phyloP scores from a whole-genome alignment of 2,329 filamentous ascomycete genomes.

The Plectosphaerella sp. region DNA sequence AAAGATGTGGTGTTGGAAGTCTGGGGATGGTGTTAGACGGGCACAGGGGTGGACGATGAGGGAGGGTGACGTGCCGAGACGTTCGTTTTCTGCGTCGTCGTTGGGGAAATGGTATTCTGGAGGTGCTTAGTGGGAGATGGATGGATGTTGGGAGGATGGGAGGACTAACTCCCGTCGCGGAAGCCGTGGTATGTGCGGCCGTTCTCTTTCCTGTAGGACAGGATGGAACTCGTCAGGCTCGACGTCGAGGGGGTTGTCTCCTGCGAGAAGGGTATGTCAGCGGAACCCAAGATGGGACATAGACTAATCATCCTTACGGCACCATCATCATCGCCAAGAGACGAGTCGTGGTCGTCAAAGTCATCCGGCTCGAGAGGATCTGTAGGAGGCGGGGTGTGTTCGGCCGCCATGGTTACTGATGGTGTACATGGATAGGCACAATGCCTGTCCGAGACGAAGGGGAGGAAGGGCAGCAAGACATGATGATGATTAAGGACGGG shows the following conservation, averaged over 20 bases:
- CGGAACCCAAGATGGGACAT: neutral
- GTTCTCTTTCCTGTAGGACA: slow-evolving; percentile 11
- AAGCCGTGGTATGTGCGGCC: slow-evolving; percentile 16
- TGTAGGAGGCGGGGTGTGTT: neutral
- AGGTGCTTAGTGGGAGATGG: neutral
- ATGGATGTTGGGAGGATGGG: too few relatives aligned
- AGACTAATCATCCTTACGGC: neutral
- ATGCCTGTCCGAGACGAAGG: neutral
- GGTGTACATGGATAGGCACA: too few relatives aligned
- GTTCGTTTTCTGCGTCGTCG: slow-evolving; percentile 11
- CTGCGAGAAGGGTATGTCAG: neutral
- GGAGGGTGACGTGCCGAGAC: slow-evolving; percentile 3
- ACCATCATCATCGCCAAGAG: slow-evolving; percentile 3
- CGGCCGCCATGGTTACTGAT: neutral
- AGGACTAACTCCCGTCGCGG: slow-evolving; percentile 9
- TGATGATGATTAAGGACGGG: too few relatives aligned
- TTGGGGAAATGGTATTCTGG: slow-evolving; percentile 13
- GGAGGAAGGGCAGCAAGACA: too few relatives aligned
- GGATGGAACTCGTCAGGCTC: slow-evolving; percentile 27
- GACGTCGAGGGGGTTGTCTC: slow-evolving; percentile 15
- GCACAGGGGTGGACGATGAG: too few relatives aligned
- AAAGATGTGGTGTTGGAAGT: slow-evolving; percentile 52
- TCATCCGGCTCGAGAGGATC: slow-evolving; percentile 8
- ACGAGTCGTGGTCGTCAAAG: slow-evolving; percentile 9
- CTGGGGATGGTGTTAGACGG: slow-evolving; percentile 12